Evolutionary conservation across 164 flowering plant species (phyloP).

Genomic region (Piper betle): DNA sequence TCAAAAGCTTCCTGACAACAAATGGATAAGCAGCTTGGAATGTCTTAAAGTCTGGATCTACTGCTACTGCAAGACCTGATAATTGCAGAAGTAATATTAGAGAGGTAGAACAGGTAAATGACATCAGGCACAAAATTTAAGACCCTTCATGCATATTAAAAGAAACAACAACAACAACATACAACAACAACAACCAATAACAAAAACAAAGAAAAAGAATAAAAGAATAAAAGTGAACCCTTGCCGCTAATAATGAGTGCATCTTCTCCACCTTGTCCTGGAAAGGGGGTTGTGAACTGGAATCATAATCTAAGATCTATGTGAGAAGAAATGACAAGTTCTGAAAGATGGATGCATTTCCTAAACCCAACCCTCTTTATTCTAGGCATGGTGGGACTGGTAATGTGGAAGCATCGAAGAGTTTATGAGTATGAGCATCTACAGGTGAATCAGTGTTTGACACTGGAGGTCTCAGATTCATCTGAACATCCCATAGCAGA

Average conservation of each 20-base stretch:
- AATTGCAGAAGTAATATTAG: not conserved
- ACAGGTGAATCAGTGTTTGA: too few species aligned
- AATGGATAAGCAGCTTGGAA: slow-evolving; percentile 93
- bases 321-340: not conserved
- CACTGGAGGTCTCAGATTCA: too few species aligned
- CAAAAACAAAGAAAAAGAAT: not conserved
- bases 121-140: not conserved
- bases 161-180: too few species aligned
- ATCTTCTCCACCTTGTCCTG: not conserved
- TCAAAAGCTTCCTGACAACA: slow-evolving; percentile 79
- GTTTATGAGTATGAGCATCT: too few species aligned
- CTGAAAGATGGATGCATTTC: too few species aligned
- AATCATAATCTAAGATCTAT: not conserved
- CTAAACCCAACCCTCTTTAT: too few species aligned
- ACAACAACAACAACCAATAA: too few species aligned
- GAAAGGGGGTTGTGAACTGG: not conserved
- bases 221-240: not conserved
- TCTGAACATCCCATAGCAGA: too few species aligned
- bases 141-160: too few species aligned
- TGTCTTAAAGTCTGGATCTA: slow-evolving; percentile 74
- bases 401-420: too few species aligned
- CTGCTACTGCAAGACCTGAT: slow-evolving; percentile 85
- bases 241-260: not conserved
- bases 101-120: not conserved
- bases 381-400: too few species aligned